Conservation (phyloP, 176 grass and related monocot genomes). For the Avena insularis region DNA sequence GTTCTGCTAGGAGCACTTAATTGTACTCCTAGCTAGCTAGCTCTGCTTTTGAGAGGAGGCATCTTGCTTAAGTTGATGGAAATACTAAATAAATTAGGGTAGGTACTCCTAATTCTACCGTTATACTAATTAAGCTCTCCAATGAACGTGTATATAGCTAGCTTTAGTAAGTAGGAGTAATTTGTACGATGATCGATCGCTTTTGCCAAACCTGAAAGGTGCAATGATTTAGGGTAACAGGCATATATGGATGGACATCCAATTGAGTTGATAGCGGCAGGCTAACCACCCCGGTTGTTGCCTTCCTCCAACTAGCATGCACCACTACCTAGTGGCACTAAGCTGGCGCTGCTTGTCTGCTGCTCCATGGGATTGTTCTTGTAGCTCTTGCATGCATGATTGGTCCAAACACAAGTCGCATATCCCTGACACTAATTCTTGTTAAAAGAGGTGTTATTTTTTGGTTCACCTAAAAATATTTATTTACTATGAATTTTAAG, state of each 20-base stretch:
- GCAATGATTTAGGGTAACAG: not conserved
- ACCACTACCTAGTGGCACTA: not conserved
- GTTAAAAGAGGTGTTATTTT: no score
- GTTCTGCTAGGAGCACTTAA: not conserved
- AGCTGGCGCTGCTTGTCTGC: not conserved
- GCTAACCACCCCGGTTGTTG: conserved; percentile 47
- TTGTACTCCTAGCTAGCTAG: not conserved
- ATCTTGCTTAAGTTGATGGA: not conserved
- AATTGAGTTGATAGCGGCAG: conserved; percentile 24
- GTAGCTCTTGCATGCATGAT: not conserved
- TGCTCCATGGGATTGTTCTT: not conserved
- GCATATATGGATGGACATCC: not conserved
- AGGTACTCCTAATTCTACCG: not conserved
- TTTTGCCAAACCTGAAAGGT: conserved; percentile 16
- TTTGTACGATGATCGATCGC: not conserved
- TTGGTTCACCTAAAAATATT: not conserved
- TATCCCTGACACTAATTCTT: not conserved
- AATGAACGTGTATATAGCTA: not conserved
- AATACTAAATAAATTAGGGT: not conserved
- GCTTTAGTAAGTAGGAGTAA: not conserved
- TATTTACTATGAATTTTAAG: not conserved
- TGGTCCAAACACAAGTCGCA: not conserved
- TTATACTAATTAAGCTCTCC: not conserved
- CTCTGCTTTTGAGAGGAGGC: not conserved
- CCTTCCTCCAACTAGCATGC: not conserved